Evolutionary conservation across 805 yeast genomes (phyloP).

Genomic region (Kuraishia piskuri): DNA sequence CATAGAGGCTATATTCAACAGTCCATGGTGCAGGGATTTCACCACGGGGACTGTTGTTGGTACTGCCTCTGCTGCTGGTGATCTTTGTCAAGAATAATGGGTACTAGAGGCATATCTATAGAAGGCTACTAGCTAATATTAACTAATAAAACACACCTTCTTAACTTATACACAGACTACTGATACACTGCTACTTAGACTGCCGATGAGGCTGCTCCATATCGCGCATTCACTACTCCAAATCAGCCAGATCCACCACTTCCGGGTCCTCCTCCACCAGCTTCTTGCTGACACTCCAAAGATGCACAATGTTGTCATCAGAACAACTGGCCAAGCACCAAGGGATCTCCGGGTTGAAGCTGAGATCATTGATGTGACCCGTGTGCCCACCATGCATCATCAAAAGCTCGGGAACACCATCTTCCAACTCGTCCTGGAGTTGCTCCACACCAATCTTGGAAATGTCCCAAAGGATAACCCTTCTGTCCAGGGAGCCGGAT

Average conservation of each 20-base stretch:
- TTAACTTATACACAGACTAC: too few species aligned
- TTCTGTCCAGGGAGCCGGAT: constrained; percentile 68
- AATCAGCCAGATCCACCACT: constrained; percentile 6
- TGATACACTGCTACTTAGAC: too few species aligned
- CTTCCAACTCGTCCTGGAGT: constrained; percentile 80
- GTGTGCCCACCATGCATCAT: constrained; percentile 95
- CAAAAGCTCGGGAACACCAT: constrained; percentile 80
- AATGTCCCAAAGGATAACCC: constrained; percentile 78
- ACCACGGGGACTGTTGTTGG: neutral
- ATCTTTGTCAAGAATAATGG: too few species aligned
- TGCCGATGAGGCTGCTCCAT: too few species aligned
- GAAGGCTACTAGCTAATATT: neutral
- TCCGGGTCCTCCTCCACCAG: constrained; percentile 18
- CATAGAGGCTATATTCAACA: constrained; percentile 22
- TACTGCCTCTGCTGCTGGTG: too few species aligned
- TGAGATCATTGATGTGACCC: constrained; percentile 63
- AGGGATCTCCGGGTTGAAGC: constrained; percentile 63
- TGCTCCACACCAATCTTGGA: constrained; percentile 77
- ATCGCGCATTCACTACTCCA: constrained; percentile 8
- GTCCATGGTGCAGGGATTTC: constrained; percentile 22
- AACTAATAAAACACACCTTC: neutral
- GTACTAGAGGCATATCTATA: too few species aligned
- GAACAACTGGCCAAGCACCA: constrained; percentile 68
- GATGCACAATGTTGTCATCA: constrained; percentile 51
- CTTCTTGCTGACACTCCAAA: constrained; percentile 39